Evolutionary conservation across 345 rosid genomes (phyloP).

Genomic region (Corchorus capsularis): DNA sequence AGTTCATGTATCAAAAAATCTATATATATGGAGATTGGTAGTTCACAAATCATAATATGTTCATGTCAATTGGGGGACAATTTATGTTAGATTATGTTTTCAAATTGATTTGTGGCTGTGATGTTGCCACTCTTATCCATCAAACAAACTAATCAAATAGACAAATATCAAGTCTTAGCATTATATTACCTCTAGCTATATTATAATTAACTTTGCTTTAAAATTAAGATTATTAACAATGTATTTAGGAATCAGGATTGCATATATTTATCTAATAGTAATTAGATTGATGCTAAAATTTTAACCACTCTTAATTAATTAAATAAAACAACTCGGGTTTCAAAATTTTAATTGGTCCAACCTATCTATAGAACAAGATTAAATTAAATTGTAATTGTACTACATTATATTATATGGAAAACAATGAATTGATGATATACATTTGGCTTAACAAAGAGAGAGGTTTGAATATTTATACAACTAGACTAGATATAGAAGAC

Average conservation of each 20-base stretch:
- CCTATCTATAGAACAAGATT: no score
- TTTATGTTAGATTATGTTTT: not conserved
- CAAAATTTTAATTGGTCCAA: not conserved
- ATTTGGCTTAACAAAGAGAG: not conserved
- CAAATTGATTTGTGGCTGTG: not conserved
- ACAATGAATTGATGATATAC: not conserved
- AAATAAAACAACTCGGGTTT: not conserved
- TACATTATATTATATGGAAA: no score
- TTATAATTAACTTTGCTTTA: not conserved
- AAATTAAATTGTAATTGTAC: no score
- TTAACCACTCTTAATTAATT: not conserved
- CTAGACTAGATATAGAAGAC: no score
- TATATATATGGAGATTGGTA: not conserved
- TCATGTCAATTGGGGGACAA: not conserved
- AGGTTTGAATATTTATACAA: no score
- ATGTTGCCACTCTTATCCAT: not conserved
- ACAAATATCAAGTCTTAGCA: not conserved
- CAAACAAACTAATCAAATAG: not conserved
- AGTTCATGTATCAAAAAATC: not conserved
- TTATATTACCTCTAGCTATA: no score
- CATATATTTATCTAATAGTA: not conserved
- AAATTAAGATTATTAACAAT: not conserved
- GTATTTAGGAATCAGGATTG: not conserved
- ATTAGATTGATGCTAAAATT: constrained; percentile 9
- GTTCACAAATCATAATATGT: not conserved